Evolutionary conservation across 257 asterid genomes (phyloP), one percentile per base, ranked within the genome.

Genomic region (Scutellaria minor): DNA sequence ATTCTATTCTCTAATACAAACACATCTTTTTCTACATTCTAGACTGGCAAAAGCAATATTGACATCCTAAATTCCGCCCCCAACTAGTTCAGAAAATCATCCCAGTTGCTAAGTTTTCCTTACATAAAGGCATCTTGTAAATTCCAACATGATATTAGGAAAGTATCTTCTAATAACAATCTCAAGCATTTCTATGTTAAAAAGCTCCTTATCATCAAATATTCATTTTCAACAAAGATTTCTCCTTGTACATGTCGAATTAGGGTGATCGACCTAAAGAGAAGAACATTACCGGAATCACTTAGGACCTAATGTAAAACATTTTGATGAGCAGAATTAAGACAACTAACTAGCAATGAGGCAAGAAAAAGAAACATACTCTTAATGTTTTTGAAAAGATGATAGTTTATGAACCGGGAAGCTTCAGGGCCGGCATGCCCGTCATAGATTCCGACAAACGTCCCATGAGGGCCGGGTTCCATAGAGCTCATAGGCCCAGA

Each of bases 371-470:
- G 48, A 67, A 54, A 50, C 89, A 53, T 90, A 93, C 98, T 85
- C 88, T 87, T 87, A 27, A 93, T 74, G 65, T 90, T 85, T 66
- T 83, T 76, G 37, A 92, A 90, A 72, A 93, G 96, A 51, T 75
- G 80, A 35, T 72, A 65, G 73, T 71, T 84, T 64, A 93, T 81
- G 70, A 93, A 93, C 58, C 62, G 81, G 7, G 98, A 75, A 78
- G 93, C 91, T 53, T 92, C 98, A 0, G 96, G 87, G 73, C 98
- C 98, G 9, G 84, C 98, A 83, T 92, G 98, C 59, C 97, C 98
- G 66, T 93, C 98, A 64, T 93, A 93, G 64, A 93, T 70, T 66
- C 98, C 98, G 12, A 93, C 93, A 83, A 88, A 93, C 7, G 98
- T 87, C 40, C 97, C 98, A 47, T 75, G 80, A 63, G 90, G 96